These are phyloP conservation scores for Coprinopsis sp. DNA, from an alignment of 768 basidiomycete genomes.

Conservation along the genomic window DNA sequence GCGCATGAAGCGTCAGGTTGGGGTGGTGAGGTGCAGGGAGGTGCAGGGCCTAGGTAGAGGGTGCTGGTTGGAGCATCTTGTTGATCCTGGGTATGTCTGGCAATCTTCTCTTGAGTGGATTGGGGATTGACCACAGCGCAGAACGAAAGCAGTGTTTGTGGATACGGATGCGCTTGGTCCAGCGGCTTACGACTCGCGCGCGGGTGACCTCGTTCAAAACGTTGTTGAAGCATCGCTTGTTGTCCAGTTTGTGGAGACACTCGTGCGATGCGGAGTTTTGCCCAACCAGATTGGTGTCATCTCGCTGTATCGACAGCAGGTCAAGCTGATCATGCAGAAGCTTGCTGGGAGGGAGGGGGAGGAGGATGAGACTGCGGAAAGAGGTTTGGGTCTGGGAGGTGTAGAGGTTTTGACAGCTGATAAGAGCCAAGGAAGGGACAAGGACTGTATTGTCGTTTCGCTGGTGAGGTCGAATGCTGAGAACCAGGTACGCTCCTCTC, in stretches of 20 bases:
- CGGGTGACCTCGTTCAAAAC: conserved; percentile 91
- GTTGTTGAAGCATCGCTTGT: conserved; percentile 69
- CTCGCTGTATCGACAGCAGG: conserved; percentile 91
- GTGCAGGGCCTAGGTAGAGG: conserved; percentile 13
- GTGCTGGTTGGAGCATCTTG: conserved; percentile 71
- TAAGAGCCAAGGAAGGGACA: conserved; percentile 91
- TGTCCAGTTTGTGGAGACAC: conserved; percentile 60
- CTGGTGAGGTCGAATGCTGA: conserved; percentile 85
- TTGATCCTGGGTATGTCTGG: conserved; percentile 55
- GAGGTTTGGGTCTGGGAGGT: conserved; percentile 26
- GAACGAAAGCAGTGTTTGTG: conserved; percentile 88
- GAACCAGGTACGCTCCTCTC: conserved; percentile 53
- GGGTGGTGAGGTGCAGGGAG: conserved; percentile 1
- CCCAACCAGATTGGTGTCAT: conserved; percentile 81
- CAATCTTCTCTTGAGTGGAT: neutral
- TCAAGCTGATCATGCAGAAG: conserved; percentile 76
- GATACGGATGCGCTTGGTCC: conserved; percentile 77
- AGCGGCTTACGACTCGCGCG: conserved; percentile 65
- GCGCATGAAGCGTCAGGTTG: conserved; percentile 2
- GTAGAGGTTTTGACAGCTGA: conserved; percentile 91
- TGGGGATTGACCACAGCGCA: conserved; percentile 25
- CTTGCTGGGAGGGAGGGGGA: conserved; percentile 27
- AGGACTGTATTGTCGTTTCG: conserved; percentile 90
- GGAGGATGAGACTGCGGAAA: too few relatives aligned
- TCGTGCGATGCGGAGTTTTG: conserved; percentile 58